Conservation (phyloP, 1,284 basidiomycete genomes). For the Malassezia globosa region DNA sequence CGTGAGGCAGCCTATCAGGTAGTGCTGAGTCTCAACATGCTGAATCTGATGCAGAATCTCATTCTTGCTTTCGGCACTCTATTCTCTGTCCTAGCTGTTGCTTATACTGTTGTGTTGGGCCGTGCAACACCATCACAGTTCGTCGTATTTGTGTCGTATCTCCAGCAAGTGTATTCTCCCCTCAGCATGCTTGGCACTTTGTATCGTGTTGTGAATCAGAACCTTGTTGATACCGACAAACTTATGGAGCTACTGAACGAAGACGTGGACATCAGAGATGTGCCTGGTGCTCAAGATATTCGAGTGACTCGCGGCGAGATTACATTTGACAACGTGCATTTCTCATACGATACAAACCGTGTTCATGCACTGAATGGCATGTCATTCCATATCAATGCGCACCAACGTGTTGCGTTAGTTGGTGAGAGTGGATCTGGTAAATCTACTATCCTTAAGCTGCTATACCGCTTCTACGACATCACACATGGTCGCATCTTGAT, state of each 20-base stretch:
- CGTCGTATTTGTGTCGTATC: slow-evolving; percentile 67
- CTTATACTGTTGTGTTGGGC: slow-evolving; percentile 25
- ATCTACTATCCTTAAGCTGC: slow-evolving; percentile 66
- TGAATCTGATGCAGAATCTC: slow-evolving; percentile 39
- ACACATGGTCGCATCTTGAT: slow-evolving; percentile 50
- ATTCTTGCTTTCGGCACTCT: slow-evolving; percentile 39
- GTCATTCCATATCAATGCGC: slow-evolving; percentile 70
- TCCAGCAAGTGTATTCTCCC: slow-evolving; percentile 56
- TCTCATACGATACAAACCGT: slow-evolving; percentile 59
- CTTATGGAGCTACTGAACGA: slow-evolving; percentile 46
- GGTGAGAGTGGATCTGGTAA: slow-evolving; percentile 64
- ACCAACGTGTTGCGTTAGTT: slow-evolving; percentile 34
- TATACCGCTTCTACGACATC: slow-evolving; percentile 83
- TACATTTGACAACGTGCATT: slow-evolving; percentile 56
- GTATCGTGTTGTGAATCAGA: slow-evolving; percentile 46
- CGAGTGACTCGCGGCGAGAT: slow-evolving; percentile 63
- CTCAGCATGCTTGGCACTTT: slow-evolving; percentile 37
- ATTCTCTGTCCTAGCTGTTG: slow-evolving; percentile 29
- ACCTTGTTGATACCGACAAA: slow-evolving; percentile 55
- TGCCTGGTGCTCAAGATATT: slow-evolving; percentile 62
- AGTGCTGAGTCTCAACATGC: slow-evolving; percentile 34
- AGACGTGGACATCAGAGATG: slow-evolving; percentile 64
- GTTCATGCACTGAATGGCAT: slow-evolving; percentile 62
- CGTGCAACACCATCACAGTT: slow-evolving; percentile 52
- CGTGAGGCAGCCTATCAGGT: slow-evolving; percentile 65